phyloP scores from a whole-genome alignment of 225 moss, liverwort and hornwort species.

The Marchantia paleacea region DNA sequence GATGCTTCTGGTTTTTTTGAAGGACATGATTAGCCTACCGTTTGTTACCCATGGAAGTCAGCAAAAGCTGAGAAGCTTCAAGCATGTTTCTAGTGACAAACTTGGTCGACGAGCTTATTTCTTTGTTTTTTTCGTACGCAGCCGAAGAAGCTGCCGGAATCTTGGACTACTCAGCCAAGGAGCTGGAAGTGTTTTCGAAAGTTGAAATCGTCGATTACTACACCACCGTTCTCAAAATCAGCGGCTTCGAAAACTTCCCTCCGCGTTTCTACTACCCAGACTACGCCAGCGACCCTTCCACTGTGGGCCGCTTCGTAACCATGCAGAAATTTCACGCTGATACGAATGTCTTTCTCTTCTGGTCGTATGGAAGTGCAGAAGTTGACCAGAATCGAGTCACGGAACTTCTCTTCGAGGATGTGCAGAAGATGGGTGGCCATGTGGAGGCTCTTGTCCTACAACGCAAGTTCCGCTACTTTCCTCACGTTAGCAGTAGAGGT shows the following conservation, averaged over 20 bases:
- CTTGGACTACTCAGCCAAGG: slow-evolving; percentile 29
- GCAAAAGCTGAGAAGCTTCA: no score
- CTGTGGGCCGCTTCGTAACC: slow-evolving; percentile 35
- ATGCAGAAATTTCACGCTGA: slow-evolving; percentile 44
- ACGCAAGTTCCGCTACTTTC: slow-evolving; percentile 40
- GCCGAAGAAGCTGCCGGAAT: slow-evolving; percentile 7
- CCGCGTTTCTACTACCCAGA: slow-evolving; percentile 41
- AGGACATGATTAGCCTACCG: no score
- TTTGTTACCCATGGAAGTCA: no score
- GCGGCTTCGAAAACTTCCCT: slow-evolving; percentile 34
- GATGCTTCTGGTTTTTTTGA: not conserved
- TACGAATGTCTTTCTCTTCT: slow-evolving; percentile 42
- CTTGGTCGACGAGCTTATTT: not conserved
- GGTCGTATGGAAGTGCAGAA: slow-evolving; percentile 44
- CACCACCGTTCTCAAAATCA: slow-evolving; percentile 42
- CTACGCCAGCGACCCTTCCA: slow-evolving; percentile 27
- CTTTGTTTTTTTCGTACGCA: not conserved
- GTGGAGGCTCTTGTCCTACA: slow-evolving; percentile 37
- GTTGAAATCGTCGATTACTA: slow-evolving; percentile 45
- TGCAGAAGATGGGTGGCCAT: slow-evolving; percentile 31
- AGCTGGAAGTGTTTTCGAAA: slow-evolving; percentile 33
- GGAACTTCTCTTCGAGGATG: slow-evolving; percentile 31
- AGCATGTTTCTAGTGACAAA: no score
- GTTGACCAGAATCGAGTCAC: slow-evolving; percentile 30
- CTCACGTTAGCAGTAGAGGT: slow-evolving; percentile 38